phyloP scores from a whole-genome alignment of 2,329 filamentous ascomycete species.

The Cordyceps tenuipes region DNA sequence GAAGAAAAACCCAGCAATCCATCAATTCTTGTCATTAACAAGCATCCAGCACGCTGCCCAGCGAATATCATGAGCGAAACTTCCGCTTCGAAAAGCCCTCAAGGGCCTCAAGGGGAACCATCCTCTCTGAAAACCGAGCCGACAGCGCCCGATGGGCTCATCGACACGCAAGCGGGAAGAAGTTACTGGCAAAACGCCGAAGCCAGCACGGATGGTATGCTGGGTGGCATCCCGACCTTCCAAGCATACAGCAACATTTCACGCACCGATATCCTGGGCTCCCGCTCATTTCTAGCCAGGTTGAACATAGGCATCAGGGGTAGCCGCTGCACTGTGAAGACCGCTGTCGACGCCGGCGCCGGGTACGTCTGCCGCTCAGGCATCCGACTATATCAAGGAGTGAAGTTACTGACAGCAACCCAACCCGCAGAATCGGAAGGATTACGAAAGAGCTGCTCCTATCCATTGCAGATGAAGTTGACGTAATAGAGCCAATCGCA shows the following conservation, averaged over 20 bases:
- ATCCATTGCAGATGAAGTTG: slow-evolving; percentile 60
- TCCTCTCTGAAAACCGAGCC: too few relatives aligned
- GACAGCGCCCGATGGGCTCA: too few relatives aligned
- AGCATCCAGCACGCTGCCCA: too few relatives aligned
- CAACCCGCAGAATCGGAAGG: slow-evolving; percentile 59
- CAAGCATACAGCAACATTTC: slow-evolving; percentile 13
- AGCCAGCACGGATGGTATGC: slow-evolving; percentile 56
- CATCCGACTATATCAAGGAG: neutral
- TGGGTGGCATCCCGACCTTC: slow-evolving; percentile 51
- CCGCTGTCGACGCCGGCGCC: slow-evolving; percentile 31
- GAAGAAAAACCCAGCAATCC: too few relatives aligned
- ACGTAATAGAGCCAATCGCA: slow-evolving; percentile 75
- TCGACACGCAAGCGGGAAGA: too few relatives aligned
- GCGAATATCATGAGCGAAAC: too few relatives aligned
- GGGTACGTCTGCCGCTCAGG: slow-evolving; percentile 23
- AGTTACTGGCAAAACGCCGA: slow-evolving; percentile 26
- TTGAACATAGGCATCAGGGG: slow-evolving; percentile 34
- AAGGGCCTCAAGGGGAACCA: too few relatives aligned
- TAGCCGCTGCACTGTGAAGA: slow-evolving; percentile 22
- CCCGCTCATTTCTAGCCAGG: slow-evolving; percentile 56
- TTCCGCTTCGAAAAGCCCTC: too few relatives aligned
- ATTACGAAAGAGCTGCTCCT: slow-evolving; percentile 70
- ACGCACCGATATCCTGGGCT: slow-evolving; percentile 55
- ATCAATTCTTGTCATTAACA: too few relatives aligned
- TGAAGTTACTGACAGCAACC: neutral